Evolutionary conservation across 2,329 filamentous ascomycete species (phyloP).

Genomic region (Aspergillus sp.): DNA sequence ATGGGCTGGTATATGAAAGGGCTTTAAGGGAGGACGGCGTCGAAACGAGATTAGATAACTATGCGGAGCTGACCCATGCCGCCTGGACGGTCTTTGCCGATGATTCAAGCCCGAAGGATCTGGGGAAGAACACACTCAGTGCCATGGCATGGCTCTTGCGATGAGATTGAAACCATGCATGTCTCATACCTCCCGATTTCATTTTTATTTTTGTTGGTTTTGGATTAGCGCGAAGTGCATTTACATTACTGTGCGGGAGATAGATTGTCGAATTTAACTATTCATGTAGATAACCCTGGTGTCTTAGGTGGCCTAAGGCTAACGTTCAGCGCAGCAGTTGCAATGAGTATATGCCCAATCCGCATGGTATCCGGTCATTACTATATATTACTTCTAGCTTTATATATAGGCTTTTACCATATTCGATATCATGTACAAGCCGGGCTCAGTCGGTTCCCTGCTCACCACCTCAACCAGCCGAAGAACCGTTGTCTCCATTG

Average conservation of each 20-base stretch:
- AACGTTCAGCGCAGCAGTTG: too few relatives aligned
- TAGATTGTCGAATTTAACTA: too few relatives aligned
- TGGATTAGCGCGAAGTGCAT: background rate
- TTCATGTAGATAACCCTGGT: too few relatives aligned
- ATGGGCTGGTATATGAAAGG: slow-evolving; percentile 44
- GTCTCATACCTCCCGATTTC: slow-evolving; percentile 3
- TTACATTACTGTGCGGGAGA: background rate
- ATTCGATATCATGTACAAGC: too few relatives aligned
- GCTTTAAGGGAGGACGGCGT: slow-evolving; percentile 38
- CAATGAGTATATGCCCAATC: too few relatives aligned
- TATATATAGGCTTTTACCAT: too few relatives aligned
- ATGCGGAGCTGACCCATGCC: slow-evolving; percentile 36
- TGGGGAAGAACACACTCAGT: too few relatives aligned
- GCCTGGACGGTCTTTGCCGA: too few relatives aligned
- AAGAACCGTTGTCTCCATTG: slow-evolving; percentile 8
- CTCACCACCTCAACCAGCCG: background rate
- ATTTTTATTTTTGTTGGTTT: background rate
- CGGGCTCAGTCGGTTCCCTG: background rate
- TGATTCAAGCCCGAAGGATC: too few relatives aligned
- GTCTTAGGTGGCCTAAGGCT: too few relatives aligned
- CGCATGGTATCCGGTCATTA: background rate
- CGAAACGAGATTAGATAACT: slow-evolving; percentile 37
- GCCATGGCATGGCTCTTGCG: too few relatives aligned
- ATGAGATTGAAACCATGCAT: background rate
- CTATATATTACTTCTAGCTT: too few relatives aligned